Percentiles rank a stretch among this genome's conserved stretches.
Evolutionary conservation across 108 stramenopile species (phyloP).

Genomic region (Nitzschia palea): DNA sequence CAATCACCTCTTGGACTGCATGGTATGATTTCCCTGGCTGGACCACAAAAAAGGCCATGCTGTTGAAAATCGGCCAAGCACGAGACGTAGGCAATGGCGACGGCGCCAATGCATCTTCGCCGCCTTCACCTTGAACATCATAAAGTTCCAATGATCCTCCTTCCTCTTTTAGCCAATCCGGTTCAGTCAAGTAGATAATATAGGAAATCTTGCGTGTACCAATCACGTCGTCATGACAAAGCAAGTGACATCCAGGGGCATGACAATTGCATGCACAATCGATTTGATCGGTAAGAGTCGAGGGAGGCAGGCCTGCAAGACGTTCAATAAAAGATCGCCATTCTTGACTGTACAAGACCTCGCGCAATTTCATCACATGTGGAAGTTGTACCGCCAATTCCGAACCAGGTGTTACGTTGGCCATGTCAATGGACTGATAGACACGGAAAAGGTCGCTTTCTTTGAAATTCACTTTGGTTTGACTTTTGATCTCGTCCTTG

Average conservation of each 20-base stretch:
- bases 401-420: slow-evolving; percentile 55
- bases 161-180: slow-evolving; percentile 76
- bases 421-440: slow-evolving; percentile 87
- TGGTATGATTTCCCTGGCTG: slow-evolving; percentile 91
- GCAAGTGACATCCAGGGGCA: slow-evolving; percentile 90
- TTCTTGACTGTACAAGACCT: slow-evolving; percentile 82
- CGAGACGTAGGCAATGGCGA: slow-evolving; percentile 48
- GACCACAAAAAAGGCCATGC: slow-evolving; percentile 92
- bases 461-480: slow-evolving; percentile 94
- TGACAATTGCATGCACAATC: slow-evolving; percentile 97
- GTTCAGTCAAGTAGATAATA: slow-evolving; percentile 92
- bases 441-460: slow-evolving; percentile 96
- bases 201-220: slow-evolving; percentile 90
- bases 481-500: slow-evolving; percentile 79
- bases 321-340: slow-evolving; percentile 83
- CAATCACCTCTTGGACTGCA: slow-evolving; percentile 95
- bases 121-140: slow-evolving; percentile 35
- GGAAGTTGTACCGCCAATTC: slow-evolving; percentile 61
- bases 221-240: slow-evolving; percentile 98
- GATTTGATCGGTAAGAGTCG: slow-evolving; percentile 75
- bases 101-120: slow-evolving; percentile 26
- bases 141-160: slow-evolving; percentile 94
- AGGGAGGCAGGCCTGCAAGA: slow-evolving; percentile 63
- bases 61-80: slow-evolving; percentile 64
- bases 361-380: slow-evolving; percentile 70